Percentiles rank a stretch among this genome's conserved stretches.
Conservation (phyloP, 2,329 filamentous ascomycete species). For the Ophiostoma quercus region DNA sequence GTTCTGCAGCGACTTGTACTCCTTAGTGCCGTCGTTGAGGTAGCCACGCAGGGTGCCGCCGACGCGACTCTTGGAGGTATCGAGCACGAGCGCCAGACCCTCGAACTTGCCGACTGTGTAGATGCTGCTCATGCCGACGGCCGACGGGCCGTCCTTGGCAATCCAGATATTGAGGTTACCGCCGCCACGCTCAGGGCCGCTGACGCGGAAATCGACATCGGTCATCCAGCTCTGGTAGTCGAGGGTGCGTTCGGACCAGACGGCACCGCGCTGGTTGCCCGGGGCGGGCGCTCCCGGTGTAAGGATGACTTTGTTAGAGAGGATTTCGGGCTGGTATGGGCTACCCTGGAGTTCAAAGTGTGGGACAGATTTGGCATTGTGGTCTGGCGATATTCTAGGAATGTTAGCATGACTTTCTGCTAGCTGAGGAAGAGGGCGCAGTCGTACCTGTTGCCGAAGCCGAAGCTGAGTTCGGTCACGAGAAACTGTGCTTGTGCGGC, state of each 20-base stretch:
- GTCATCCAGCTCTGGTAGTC: conserved; percentile 68
- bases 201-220: conserved; percentile 82
- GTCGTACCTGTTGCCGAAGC: conserved; percentile 40
- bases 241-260: conserved; percentile 68
- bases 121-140: conserved; percentile 67
- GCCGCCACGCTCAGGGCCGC: conserved; percentile 74
- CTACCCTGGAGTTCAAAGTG: conserved; percentile 52
- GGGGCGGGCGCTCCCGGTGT: conserved; percentile 80
- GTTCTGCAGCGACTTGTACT: conserved; percentile 72
- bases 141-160: conserved; percentile 59
- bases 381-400: conserved; percentile 60
- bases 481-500: conserved; percentile 58
- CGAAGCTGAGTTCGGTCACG: conserved; percentile 72
- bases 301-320: conserved; percentile 87
- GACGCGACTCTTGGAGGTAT: conserved; percentile 65
- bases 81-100: conserved; percentile 80
- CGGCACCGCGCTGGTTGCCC: conserved; percentile 74
- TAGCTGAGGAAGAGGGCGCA: background rate
- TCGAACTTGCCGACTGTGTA: conserved; percentile 84
- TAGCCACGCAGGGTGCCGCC: conserved; percentile 85
- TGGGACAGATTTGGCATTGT: conserved; percentile 45
- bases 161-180: conserved; percentile 96
- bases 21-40: conserved; percentile 80
- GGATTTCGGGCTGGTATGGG: conserved; percentile 54
- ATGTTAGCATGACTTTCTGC: conserved; percentile 4